Evolutionary conservation across 495 filamentous ascomycete genomes (phyloP), one percentile per base, ranked within the genome.

Genomic region (Parmelia sp.): DNA sequence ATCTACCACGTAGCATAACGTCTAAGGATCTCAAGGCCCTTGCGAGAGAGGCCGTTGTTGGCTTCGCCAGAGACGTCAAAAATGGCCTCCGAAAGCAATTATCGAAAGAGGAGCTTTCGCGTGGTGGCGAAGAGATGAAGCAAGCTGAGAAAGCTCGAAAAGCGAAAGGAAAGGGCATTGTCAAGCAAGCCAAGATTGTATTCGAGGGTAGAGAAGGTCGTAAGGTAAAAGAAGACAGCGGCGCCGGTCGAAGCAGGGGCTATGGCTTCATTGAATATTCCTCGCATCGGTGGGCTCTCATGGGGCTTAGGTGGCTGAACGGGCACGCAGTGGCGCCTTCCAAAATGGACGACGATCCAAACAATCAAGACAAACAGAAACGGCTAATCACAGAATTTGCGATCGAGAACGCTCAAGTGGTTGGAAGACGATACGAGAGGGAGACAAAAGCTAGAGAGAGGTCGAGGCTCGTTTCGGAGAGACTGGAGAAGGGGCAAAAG

Each of bases 191-290:
- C 37, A 99, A 96, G 77, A 83, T 97, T 63, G 87, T 97, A 31
- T 96, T 92, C 71, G 94, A 99, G 77, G 87, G 88, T 19, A 80
- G 79, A 25, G 84, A 92, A 68, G 92, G 92, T 25, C 82, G 82
- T 64, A 97, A 96, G 78, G 83, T 96, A 12, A 72, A 79, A 4
- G 90, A 96, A 73, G 76, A 80, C 53, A 82, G 74, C 63, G 88
- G 89, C 6, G 90, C 84, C 27, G 91, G 94, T 44, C 82, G 91
- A 71, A 91, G 87, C 67, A 80, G 92, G 70, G 95, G 94, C 29
- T 99, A 99, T 73, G 94, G 95, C 15, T 99, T 99, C 75, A 89
- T 99, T 63, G 94, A 99, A 75, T 99, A 97, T 77, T 89, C 85
- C 64, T 92, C 89, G 37, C 94, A 99, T 69, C 88, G 94, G 36